Evolutionary conservation across 129 eudicot species (phyloP), one percentile per base, ranked within the genome.

Genomic region (Lactuca sativa): DNA sequence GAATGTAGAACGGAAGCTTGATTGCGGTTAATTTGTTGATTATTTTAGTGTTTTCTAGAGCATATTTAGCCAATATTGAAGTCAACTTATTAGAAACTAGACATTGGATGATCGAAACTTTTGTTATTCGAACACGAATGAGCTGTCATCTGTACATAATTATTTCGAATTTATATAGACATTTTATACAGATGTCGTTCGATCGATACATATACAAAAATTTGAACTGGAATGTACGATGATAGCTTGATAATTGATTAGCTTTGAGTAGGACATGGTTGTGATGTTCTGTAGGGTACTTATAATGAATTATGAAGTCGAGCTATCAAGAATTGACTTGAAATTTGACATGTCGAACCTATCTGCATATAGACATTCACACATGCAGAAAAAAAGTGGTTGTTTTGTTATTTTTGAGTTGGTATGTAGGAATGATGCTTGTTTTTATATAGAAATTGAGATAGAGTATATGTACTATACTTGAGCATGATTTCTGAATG

Each of bases 1-100:
- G 51, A 57, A 59, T 64, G 68, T 62, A 30, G 64, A 34, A 63
- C 38, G 40, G 14, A 77, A 70, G 56, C 72, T 63, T 77, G 4
- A 69, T 62, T 32, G 6, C 55, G 67, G 25, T 67, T 59, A 41
- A 59, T 55, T 59, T 25, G 51, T 61, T 32, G 63, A 55, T 64
- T 47, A 34, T 21, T 18, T 31, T 56, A 41, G 18, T 16, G 32
- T 55, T 16, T 57, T 57, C 31, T 47, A 25, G 64, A 59, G 32
- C 12, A 17, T 18, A 12, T 47, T 37, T 74, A 13, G n/a, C 44
- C 61, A 44, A 9, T 18, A 9, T 57, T 47, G 34, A 74, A 74
- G 55, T 60, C 59, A 49, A 58, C 33, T 15, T 58, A 6, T 25
- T 70, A 33, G 34, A 58, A 58, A 21, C 43, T 51, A 7, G 70